Evolutionary conservation across 2,329 filamentous ascomycete genomes (phyloP).

Genomic region (Meredithiella fracta): DNA sequence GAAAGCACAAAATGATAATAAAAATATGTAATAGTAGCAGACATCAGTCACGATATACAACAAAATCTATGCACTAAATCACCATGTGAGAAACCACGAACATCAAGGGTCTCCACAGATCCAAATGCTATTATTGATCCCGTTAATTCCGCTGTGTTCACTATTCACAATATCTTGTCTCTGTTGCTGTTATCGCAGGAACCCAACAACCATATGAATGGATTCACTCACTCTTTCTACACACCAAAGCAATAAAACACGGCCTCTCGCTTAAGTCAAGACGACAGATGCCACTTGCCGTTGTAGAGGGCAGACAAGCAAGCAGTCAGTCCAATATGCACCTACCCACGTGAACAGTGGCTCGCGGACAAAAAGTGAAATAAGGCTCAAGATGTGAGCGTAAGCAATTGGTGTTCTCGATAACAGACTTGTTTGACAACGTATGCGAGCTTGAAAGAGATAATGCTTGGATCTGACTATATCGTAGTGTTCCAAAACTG

Average conservation of each 20-base stretch:
- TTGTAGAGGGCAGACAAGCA: background rate
- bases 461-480: background rate
- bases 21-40: background rate
- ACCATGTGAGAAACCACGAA: no score
- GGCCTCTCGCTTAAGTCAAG: background rate
- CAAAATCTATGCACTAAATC: no score
- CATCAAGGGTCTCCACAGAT: no score
- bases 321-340: background rate
- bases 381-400: no score
- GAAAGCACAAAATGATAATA: background rate
- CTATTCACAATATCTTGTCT: background rate
- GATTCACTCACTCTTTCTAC: background rate
- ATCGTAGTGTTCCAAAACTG: background rate
- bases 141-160: background rate
- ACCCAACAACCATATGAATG: background rate
- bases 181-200: background rate
- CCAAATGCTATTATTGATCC: background rate
- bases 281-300: background rate
- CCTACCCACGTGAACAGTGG: background rate
- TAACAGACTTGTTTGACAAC: no score
- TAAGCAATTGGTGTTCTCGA: no score
- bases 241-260: background rate
- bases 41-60: background rate
- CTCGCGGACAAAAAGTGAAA: background rate
- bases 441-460: no score